phyloP scores from a whole-genome alignment of 129 eudicot species.

The Flaveria ramosissima region DNA sequence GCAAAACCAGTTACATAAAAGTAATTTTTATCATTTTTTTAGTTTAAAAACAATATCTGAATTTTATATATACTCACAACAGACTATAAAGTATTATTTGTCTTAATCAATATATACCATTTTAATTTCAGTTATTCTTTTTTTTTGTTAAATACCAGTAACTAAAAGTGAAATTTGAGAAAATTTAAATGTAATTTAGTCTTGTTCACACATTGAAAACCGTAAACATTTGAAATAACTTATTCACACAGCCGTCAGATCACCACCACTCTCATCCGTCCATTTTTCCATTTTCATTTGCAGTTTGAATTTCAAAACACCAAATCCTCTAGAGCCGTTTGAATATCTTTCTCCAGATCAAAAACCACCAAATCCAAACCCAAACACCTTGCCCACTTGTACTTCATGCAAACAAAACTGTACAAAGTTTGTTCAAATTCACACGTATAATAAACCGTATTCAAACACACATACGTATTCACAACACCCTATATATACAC shows the following conservation, averaged over 20 bases:
- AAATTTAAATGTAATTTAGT: too few relatives aligned
- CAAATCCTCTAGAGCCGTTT: slow-evolving; percentile 5
- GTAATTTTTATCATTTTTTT: too few relatives aligned
- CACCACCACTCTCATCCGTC: slow-evolving; percentile 20
- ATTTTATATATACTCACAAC: too few relatives aligned
- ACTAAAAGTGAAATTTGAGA: too few relatives aligned
- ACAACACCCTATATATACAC: background rate
- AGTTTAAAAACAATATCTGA: too few relatives aligned
- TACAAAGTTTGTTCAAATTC: background rate
- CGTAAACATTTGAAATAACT: background rate
- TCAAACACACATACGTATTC: background rate
- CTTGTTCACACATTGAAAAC: too few relatives aligned
- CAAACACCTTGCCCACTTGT: background rate
- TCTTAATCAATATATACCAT: too few relatives aligned
- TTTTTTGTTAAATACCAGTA: too few relatives aligned
- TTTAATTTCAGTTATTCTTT: too few relatives aligned
- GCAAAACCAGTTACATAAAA: too few relatives aligned
- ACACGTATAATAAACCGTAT: too few relatives aligned
- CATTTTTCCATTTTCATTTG: background rate
- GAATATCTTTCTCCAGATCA: background rate
- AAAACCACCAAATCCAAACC: slow-evolving; percentile 3
- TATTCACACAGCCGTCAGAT: slow-evolving; percentile 7
- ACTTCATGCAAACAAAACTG: background rate
- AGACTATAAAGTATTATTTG: too few relatives aligned
- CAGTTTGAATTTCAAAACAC: slow-evolving; percentile 25